These are phyloP conservation scores for Populus alba DNA, from an alignment of 345 rosid species.

Conservation along the genomic window DNA sequence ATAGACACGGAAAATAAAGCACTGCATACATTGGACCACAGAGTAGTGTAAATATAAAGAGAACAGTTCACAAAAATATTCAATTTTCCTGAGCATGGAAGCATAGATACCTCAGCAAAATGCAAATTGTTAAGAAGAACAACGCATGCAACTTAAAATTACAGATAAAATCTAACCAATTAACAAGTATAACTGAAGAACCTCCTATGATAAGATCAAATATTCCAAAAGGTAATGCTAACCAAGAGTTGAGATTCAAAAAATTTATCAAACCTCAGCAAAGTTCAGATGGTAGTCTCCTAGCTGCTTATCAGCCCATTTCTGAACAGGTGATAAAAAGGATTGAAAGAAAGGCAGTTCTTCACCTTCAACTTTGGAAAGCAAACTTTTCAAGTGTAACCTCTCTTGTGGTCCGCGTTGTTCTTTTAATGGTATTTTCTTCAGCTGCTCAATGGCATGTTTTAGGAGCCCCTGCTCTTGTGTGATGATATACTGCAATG, in stretches of 20 bases:
- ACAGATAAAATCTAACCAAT: background rate
- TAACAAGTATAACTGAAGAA: background rate
- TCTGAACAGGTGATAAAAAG: slow-evolving; percentile 77
- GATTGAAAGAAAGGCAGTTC: slow-evolving; percentile 77
- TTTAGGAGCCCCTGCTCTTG: slow-evolving; percentile 74
- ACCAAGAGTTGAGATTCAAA: background rate
- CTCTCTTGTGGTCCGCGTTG: slow-evolving; percentile 97
- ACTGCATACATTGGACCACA: background rate
- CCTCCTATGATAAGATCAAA: background rate
- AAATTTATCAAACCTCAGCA: slow-evolving; percentile 59
- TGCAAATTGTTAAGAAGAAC: background rate
- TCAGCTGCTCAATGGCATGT: slow-evolving; percentile 85
- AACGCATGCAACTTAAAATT: background rate
- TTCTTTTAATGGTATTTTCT: slow-evolving; percentile 80
- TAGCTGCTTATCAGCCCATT: slow-evolving; percentile 86
- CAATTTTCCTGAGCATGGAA: background rate
- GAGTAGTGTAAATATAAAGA: background rate
- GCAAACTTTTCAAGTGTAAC: slow-evolving; percentile 78
- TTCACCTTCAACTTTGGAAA: slow-evolving; percentile 59
- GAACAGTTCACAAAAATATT: background rate
- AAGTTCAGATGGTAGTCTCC: slow-evolving; percentile 90
- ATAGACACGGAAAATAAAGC: no score
- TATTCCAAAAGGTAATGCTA: background rate
- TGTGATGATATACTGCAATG: slow-evolving; percentile 74
- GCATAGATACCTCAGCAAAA: background rate